Percentiles rank a stretch among this genome's conserved stretches.
Evolutionary conservation across 1,139 yeast species (phyloP).

Genomic region (Geotrichum reessii): DNA sequence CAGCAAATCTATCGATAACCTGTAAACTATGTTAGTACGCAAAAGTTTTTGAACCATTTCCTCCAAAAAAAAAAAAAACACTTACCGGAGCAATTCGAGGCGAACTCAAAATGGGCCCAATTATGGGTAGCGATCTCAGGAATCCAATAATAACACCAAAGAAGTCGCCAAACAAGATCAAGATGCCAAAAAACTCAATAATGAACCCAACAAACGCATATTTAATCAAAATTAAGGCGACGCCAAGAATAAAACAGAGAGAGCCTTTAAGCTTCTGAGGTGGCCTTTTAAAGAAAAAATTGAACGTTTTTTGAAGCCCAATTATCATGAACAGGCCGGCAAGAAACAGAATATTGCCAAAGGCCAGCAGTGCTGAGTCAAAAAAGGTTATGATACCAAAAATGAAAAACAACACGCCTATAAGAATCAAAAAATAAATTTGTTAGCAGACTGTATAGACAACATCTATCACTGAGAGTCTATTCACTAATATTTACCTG

Average conservation of each 20-base stretch:
- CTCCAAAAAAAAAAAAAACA: background rate
- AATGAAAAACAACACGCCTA: slow-evolving; percentile 59
- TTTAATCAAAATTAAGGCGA: slow-evolving; percentile 65
- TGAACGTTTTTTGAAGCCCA: slow-evolving; percentile 77
- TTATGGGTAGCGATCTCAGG: slow-evolving; percentile 76
- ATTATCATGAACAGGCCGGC: slow-evolving; percentile 79
- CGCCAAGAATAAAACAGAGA: slow-evolving; percentile 68
- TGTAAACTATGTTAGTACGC: background rate
- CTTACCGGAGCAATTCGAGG: slow-evolving; percentile 75
- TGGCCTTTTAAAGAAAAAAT: slow-evolving; percentile 63
- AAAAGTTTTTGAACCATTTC: too few species aligned
- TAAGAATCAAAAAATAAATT: background rate
- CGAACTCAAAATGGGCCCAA: slow-evolving; percentile 79
- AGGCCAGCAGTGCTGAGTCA: slow-evolving; percentile 81
- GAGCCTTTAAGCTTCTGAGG: slow-evolving; percentile 86
- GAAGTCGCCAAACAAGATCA: slow-evolving; percentile 87
- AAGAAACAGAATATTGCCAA: slow-evolving; percentile 78
- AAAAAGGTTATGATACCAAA: slow-evolving; percentile 82
- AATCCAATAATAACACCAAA: slow-evolving; percentile 88
- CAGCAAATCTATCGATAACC: slow-evolving; percentile 15
- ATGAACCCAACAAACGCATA: slow-evolving; percentile 80
- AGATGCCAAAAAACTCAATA: slow-evolving; percentile 79
- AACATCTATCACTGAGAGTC: background rate
- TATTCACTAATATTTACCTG: slow-evolving; percentile 44
- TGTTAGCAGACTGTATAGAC: background rate